Evolutionary conservation across 2,329 filamentous ascomycete genomes (phyloP).

Genomic region (Camillea tinctor): DNA sequence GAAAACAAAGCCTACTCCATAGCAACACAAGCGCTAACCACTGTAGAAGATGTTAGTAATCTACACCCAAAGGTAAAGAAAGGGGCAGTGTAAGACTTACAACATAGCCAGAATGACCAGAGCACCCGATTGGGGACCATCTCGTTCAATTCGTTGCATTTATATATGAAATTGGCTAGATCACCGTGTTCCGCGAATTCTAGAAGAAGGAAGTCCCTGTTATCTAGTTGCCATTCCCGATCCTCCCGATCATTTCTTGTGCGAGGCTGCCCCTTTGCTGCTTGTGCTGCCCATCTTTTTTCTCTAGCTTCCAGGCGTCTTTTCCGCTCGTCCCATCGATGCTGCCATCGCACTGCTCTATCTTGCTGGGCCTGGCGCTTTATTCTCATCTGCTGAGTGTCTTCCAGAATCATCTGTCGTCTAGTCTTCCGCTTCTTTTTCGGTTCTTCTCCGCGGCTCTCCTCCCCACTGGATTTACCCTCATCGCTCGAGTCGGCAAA

Average conservation of each 20-base stretch:
- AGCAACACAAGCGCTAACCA: slow-evolving; percentile 22
- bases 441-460: not conserved
- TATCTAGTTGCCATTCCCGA: not conserved
- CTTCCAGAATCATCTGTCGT: not conserved
- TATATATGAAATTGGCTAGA: not conserved
- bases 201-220: not conserved
- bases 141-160: not conserved
- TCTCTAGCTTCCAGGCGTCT: too few relatives aligned
- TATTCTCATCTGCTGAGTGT: not conserved
- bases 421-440: not conserved
- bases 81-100: slow-evolving; percentile 12
- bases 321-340: not conserved
- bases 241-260: not conserved
- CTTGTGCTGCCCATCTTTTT: not conserved
- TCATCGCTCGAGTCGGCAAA: not conserved
- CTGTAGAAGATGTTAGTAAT: slow-evolving; percentile 2
- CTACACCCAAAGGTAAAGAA: not conserved
- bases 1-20: slow-evolving; percentile 20
- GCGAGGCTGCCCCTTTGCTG: not conserved
- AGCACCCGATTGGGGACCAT: slow-evolving; percentile 11
- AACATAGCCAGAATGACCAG: slow-evolving; percentile 24
- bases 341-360: not conserved
- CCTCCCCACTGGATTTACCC: not conserved
- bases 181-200: not conserved
- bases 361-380: too few relatives aligned